Evolutionary conservation across 208 protist species (phyloP).

Genomic region (Naegleria fowleri): DNA sequence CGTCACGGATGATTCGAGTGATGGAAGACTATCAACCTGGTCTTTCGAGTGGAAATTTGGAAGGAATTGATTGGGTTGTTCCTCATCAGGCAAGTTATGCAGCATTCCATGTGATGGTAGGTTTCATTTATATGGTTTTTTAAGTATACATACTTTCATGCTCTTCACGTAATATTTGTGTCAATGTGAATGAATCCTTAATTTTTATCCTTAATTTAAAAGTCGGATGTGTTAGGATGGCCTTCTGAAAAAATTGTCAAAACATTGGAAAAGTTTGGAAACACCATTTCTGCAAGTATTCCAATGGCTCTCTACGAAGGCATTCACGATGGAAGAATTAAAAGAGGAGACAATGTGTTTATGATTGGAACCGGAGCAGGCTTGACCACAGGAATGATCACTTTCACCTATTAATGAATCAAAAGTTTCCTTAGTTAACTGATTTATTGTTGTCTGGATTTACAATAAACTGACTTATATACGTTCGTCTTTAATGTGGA

Average conservation of each 20-base stretch:
- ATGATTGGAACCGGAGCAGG: constrained; percentile 10
- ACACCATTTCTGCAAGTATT: not conserved
- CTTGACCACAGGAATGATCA: not conserved
- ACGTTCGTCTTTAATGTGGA: too few relatives aligned
- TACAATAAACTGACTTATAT: too few relatives aligned
- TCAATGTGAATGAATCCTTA: too few relatives aligned
- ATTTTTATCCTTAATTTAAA: too few relatives aligned
- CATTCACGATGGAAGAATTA: not conserved
- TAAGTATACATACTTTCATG: too few relatives aligned
- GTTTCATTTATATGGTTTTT: not conserved
- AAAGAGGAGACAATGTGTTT: constrained; percentile 1
- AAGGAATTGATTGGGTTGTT: not conserved
- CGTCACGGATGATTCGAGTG: not conserved
- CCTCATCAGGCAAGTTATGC: not conserved
- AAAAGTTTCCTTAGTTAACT: not conserved
- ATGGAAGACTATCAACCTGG: not conserved
- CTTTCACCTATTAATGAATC: not conserved
- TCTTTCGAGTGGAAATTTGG: not conserved
- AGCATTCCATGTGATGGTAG: not conserved
- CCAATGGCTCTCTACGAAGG: constrained; percentile 7
- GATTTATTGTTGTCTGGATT: too few relatives aligned
- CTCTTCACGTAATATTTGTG: too few relatives aligned
- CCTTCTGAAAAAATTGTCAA: not conserved
- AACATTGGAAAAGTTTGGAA: not conserved
- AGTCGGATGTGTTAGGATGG: not conserved